These are phyloP conservation scores for Cytidiella melzeri DNA, from an alignment of 768 basidiomycete genomes.

Conservation along the genomic window DNA sequence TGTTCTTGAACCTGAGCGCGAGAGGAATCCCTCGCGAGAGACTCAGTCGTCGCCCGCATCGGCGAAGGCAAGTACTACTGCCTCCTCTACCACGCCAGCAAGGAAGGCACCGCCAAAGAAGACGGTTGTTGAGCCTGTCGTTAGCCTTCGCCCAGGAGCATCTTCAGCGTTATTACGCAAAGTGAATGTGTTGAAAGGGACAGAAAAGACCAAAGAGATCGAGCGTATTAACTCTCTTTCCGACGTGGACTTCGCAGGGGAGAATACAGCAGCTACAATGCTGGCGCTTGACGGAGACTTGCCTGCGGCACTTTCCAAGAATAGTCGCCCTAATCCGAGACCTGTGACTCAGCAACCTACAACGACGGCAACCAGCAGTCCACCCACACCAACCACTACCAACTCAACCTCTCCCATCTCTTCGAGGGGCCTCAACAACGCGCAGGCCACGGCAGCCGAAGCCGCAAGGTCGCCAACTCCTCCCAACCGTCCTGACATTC, in stretches of 20 bases:
- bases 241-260: background rate
- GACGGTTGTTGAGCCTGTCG: background rate
- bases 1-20: too few relatives aligned
- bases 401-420: background rate
- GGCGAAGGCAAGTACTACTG: background rate
- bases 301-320: background rate
- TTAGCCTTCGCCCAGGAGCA: background rate
- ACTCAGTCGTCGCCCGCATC: background rate
- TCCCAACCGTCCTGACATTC: background rate
- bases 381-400: background rate
- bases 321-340: background rate
- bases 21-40: background rate
- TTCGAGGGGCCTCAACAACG: background rate
- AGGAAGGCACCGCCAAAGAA: background rate
- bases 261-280: background rate
- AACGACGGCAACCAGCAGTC: background rate
- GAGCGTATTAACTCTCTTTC: background rate
- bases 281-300: background rate
- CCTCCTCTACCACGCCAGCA: background rate
- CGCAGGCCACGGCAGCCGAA: background rate
- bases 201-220: background rate
- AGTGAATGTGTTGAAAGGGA: background rate
- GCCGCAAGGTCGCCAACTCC: background rate
- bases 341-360: background rate
- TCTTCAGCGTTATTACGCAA: background rate